Conservation (phyloP, 768 basidiomycete species). For the Calocera viscosa region DNA sequence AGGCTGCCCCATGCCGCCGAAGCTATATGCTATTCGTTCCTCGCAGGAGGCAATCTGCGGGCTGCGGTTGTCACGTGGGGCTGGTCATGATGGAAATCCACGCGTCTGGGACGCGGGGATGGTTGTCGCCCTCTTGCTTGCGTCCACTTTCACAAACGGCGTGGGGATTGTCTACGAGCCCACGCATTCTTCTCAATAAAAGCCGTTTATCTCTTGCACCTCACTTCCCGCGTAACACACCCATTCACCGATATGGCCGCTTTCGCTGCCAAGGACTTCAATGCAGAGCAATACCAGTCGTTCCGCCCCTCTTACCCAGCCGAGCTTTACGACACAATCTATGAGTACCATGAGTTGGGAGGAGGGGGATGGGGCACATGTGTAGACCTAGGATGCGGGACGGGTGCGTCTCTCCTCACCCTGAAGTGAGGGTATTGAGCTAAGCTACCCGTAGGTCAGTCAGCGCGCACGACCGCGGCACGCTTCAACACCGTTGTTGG, state of each 20-base stretch:
- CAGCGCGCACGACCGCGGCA: neutral
- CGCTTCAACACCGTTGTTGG: neutral
- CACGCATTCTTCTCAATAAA: too few relatives aligned
- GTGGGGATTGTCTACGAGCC: too few relatives aligned
- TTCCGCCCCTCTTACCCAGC: conserved; percentile 2
- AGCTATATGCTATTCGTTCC: too few relatives aligned
- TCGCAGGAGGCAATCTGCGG: too few relatives aligned
- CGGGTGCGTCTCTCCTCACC: neutral
- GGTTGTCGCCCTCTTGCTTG: too few relatives aligned
- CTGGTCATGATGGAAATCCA: too few relatives aligned
- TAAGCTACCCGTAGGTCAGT: neutral
- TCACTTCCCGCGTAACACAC: too few relatives aligned
- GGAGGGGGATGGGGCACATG: neutral
- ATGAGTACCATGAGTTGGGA: neutral
- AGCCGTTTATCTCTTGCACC: too few relatives aligned
- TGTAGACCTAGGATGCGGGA: conserved; percentile 5
- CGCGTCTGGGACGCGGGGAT: too few relatives aligned
- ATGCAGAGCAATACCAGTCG: conserved; percentile 3
- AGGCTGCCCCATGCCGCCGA: too few relatives aligned
- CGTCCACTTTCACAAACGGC: too few relatives aligned
- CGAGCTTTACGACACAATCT: neutral
- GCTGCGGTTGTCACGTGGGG: too few relatives aligned
- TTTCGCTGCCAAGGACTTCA: neutral
- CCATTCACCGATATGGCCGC: neutral
- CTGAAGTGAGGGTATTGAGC: neutral